A percentile compares a stretch with the other conserved stretches of the same genome.
phyloP scores from a whole-genome alignment of 2,329 filamentous ascomycete species.

The Colletotrichum brevisporum region DNA sequence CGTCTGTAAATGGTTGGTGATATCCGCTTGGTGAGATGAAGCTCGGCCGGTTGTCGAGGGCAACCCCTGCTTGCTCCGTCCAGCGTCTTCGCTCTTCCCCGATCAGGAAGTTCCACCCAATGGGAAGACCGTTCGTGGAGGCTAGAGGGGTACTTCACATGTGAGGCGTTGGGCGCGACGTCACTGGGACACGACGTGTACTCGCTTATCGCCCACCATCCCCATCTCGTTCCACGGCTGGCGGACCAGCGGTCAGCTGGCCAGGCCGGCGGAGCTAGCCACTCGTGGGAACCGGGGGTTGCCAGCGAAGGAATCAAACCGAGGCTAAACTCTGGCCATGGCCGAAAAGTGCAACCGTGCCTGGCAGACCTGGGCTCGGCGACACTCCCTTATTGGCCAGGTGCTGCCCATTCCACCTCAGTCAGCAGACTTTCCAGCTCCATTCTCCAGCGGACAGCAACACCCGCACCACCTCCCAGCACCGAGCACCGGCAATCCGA shows the following conservation, averaged over 20 bases:
- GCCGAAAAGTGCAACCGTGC: slow-evolving; percentile 40
- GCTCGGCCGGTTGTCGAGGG: slow-evolving; percentile 40
- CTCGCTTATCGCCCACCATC: slow-evolving; percentile 25
- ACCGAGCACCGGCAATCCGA: slow-evolving; percentile 31
- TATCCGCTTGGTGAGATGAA: slow-evolving; percentile 39
- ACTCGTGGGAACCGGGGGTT: not conserved
- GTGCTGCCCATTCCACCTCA: slow-evolving; percentile 16
- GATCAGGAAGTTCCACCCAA: slow-evolving; percentile 32
- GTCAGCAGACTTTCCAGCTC: slow-evolving; percentile 32
- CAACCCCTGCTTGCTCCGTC: slow-evolving; percentile 40
- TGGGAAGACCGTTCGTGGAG: slow-evolving; percentile 28
- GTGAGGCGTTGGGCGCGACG: slow-evolving; percentile 12
- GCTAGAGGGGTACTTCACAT: slow-evolving; percentile 39
- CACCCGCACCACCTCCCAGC: slow-evolving; percentile 22
- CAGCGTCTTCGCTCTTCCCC: slow-evolving; percentile 19
- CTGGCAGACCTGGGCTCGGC: slow-evolving; percentile 10
- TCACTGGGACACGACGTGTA: slow-evolving; percentile 25
- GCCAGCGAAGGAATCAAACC: slow-evolving; percentile 29
- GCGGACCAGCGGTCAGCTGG: slow-evolving; percentile 14
- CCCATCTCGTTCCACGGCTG: slow-evolving; percentile 3
- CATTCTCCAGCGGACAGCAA: slow-evolving; percentile 34
- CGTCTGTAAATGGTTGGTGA: slow-evolving; percentile 37
- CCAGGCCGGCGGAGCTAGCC: slow-evolving; percentile 13
- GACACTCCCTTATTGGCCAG: slow-evolving; percentile 20
- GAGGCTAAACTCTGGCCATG: slow-evolving; percentile 40